Base-by-base conservation (phyloP, 176 grass and related monocot genomes). In the Eleusine indica region DNA sequence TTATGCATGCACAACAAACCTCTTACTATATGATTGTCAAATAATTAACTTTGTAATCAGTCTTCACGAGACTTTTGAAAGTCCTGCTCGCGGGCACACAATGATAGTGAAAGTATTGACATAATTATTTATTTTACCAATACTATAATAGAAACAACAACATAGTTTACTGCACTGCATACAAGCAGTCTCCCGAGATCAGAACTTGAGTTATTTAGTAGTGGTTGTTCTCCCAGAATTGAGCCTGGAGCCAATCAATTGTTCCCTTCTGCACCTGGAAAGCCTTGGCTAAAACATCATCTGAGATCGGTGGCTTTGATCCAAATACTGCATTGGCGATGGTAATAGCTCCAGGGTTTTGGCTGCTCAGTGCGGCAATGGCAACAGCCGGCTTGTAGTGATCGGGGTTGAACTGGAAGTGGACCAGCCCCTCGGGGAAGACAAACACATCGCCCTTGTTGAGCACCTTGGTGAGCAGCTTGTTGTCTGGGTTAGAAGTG, bases 291-390 rank as follows among this genome's bases (percentile, higher is more conserved):
- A 90, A 52, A 30, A 82, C 67, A 35, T 87, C 80, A 49, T 87
- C 74, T 13, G 88, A 67, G 54, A 87, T 87, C 0, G 67, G 57
- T 32, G 88, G 84, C 4, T 87, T 83, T 7, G 88, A 87, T 7
- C 54, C 79, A 54, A 90, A 87, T 5, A 87, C 73, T 0, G 80
- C 79, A 14, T 90, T 90, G 1, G 78, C 88, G n/a, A 90, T 66
- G 0, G 88, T 85, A 25, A 87, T 87, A 17, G 5, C 65, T 8
- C 73, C 88, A 1, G 88, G 84, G 37, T 90, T 90, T 10, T 87
- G 88, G 68, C 84, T 87, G 0, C 79, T 87, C 2, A 83, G 79
- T 0, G 79, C 38, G 0, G 84, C 73, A 2, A 87, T 71, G 0
- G 79, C 84, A 7, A 90, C 73, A 0, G 80, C 88, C 0, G 88